Evolutionary conservation across 495 filamentous ascomycete species (phyloP).

Genomic region (Trichoderma gamsii): DNA sequence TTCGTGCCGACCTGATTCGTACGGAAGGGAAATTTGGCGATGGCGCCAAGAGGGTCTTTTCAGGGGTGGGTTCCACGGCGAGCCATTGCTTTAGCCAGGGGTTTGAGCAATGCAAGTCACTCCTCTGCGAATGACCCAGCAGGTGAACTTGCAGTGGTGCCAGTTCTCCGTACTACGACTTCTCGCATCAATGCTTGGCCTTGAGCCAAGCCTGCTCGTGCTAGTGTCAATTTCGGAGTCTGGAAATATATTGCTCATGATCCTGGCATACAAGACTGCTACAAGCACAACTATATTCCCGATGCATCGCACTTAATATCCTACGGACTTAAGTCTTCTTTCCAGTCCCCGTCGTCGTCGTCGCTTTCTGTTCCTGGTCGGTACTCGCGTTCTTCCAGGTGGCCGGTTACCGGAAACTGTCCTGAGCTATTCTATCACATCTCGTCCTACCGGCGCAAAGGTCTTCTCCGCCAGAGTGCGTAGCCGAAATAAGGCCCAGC

Average conservation of each 20-base stretch:
- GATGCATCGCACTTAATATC: background rate
- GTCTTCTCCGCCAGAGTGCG: background rate
- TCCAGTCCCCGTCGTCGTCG: background rate
- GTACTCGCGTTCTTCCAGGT: background rate
- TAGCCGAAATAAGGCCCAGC: constrained; percentile 11
- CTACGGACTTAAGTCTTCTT: background rate
- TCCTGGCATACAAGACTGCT: no score
- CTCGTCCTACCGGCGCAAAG: background rate
- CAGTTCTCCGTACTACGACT: no score
- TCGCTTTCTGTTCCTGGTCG: background rate
- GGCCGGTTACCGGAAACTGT: constrained; percentile 5
- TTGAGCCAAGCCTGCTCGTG: background rate
- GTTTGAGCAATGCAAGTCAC: constrained; percentile 9
- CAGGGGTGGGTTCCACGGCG: constrained; percentile 11
- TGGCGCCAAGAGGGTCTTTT: constrained; percentile 9
- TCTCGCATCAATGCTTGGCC: background rate
- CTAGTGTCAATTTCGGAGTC: constrained; percentile 8
- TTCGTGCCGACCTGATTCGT: constrained; percentile 12
- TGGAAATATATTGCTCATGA: background rate
- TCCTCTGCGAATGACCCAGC: background rate
- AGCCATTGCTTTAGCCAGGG: background rate
- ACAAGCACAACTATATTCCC: background rate
- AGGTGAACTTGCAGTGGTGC: no score
- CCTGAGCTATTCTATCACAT: background rate
- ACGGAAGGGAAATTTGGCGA: constrained; percentile 11